Percentiles rank a stretch among this genome's conserved stretches.
Evolutionary conservation across 164 flowering plant genomes (phyloP).

Genomic region (Vitis vinifera): DNA sequence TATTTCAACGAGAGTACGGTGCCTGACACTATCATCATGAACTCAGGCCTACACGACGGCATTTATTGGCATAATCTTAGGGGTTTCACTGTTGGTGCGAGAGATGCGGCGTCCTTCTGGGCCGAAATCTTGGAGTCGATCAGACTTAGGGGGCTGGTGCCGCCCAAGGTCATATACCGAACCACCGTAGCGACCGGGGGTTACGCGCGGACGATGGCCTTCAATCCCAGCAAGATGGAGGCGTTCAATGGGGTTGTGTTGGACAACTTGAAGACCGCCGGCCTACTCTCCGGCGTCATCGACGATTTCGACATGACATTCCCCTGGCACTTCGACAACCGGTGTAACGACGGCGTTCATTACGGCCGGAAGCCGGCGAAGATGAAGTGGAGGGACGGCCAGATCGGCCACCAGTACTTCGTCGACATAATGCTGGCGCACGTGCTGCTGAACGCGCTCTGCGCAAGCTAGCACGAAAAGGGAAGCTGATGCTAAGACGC

Average conservation of each 20-base stretch:
- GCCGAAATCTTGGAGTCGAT: constrained; percentile 54
- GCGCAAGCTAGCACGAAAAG: constrained; percentile 28
- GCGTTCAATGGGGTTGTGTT: constrained; percentile 64
- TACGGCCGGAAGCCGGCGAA: constrained; percentile 87
- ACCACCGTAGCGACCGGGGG: constrained; percentile 88
- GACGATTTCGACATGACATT: constrained; percentile 84
- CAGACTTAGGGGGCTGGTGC: constrained; percentile 32
- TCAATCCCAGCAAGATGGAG: constrained; percentile 92
- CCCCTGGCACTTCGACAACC: constrained; percentile 90
- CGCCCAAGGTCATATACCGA: constrained; percentile 60
- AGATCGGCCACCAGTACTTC: constrained; percentile 92
- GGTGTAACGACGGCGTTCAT: constrained; percentile 96
- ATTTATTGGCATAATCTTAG: constrained; percentile 56
- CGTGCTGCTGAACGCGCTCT: constrained; percentile 68
- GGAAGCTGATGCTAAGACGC: not conserved
- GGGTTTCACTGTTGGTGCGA: constrained; percentile 49
- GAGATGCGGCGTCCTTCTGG: constrained; percentile 75
- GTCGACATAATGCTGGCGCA: constrained; percentile 91
- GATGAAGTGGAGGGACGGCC: constrained; percentile 83
- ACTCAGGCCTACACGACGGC: constrained; percentile 95
- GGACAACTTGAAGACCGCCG: constrained; percentile 58
- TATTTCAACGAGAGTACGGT: constrained; percentile 59
- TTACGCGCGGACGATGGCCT: constrained; percentile 67
- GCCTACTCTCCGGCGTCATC: constrained; percentile 54
- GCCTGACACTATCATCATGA: constrained; percentile 84